These are phyloP conservation scores for Daldinia concentrica DNA, from an alignment of 495 filamentous ascomycete genomes.

Conservation along the genomic window DNA sequence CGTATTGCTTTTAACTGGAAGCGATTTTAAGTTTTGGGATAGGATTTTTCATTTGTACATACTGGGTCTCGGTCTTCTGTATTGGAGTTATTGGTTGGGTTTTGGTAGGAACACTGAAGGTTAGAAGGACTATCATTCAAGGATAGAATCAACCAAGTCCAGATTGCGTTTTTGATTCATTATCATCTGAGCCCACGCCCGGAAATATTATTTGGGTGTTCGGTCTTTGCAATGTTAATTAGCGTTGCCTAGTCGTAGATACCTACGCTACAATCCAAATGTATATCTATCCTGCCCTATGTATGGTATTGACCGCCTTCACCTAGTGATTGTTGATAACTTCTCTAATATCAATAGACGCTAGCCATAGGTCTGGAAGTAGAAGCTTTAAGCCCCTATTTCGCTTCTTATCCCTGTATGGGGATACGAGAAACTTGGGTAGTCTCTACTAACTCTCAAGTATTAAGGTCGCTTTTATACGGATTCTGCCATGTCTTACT, in stretches of 20 bases:
- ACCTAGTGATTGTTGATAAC: neutral
- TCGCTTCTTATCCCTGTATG: neutral
- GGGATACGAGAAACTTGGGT: neutral
- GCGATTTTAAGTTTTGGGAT: conserved; percentile 3
- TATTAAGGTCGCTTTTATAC: neutral
- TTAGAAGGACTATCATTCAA: neutral
- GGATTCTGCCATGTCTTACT: neutral
- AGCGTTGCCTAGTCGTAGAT: neutral
- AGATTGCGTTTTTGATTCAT: neutral
- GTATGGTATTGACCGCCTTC: neutral
- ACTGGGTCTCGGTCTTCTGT: neutral
- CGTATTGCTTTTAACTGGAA: conserved; percentile 13
- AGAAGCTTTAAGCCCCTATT: neutral
- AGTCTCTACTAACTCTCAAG: neutral
- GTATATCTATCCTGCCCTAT: neutral
- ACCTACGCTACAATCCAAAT: neutral
- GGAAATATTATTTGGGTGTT: neutral
- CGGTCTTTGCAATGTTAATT: neutral
- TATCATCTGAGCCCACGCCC: neutral
- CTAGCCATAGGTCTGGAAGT: neutral
- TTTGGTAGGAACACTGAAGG: neutral
- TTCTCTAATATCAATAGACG: neutral
- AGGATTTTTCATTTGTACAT: conserved; percentile 7
- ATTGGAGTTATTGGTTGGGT: neutral
- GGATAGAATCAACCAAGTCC: neutral